These are phyloP conservation scores for Trichoderma asperellum DNA, from an alignment of 2,329 filamentous ascomycete species.

Conservation along the genomic window DNA sequence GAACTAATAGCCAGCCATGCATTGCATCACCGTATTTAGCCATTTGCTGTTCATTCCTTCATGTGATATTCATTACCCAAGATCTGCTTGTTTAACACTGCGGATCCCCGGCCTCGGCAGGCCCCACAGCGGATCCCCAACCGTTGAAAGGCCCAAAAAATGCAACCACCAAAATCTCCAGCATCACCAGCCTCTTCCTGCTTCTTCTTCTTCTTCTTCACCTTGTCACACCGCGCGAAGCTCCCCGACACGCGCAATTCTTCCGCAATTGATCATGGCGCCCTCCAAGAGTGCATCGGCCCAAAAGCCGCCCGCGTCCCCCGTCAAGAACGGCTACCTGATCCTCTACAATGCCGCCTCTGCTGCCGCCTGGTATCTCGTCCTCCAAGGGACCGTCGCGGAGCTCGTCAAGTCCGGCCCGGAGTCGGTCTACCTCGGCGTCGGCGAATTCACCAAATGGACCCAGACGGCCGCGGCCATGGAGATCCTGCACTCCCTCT, in stretches of 20 bases:
- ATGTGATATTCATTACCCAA: background rate
- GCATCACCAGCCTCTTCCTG: constrained; percentile 18
- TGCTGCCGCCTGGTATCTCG: constrained; percentile 74
- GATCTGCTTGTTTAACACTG: background rate
- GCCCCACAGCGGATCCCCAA: constrained; percentile 17
- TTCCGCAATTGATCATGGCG: background rate
- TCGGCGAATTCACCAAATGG: constrained; percentile 71
- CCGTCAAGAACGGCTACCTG: constrained; percentile 69
- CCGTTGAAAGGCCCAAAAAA: background rate
- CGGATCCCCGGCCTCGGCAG: background rate
- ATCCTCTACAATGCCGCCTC: constrained; percentile 83
- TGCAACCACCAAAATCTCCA: constrained; percentile 23
- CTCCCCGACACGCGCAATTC: background rate
- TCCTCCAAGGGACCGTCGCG: constrained; percentile 69
- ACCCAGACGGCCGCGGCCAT: constrained; percentile 83
- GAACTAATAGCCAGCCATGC: background rate
- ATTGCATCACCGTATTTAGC: background rate
- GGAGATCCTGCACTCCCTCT: constrained; percentile 79
- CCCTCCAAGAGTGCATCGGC: background rate
- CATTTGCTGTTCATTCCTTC: background rate
- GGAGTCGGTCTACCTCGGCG: constrained; percentile 61
- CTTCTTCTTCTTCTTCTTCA: background rate
- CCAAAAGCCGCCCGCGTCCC: constrained; percentile 35
- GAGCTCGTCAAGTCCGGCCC: constrained; percentile 60
- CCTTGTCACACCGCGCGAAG: background rate